Conservation (phyloP, 1,139 yeast species). For the Lodderomyces elongisporus region DNA sequence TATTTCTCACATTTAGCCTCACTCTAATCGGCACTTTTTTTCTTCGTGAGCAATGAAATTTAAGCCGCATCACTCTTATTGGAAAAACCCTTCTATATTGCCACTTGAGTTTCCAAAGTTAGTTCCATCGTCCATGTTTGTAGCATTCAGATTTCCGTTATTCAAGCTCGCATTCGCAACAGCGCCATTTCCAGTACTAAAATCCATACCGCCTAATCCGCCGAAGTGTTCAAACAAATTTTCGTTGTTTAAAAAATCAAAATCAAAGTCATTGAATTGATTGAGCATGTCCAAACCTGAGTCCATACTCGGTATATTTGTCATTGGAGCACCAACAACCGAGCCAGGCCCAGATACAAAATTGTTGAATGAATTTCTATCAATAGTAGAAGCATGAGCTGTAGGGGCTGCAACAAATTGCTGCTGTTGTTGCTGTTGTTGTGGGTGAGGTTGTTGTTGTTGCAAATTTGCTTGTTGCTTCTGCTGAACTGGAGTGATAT, state of each 20-base stretch:
- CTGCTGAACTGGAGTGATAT: background rate
- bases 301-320: background rate
- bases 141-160: too few species aligned
- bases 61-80: too few species aligned
- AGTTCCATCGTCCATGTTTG: background rate
- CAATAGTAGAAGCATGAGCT: background rate
- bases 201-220: too few species aligned
- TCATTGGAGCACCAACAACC: background rate
- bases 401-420: background rate
- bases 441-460: constrained; percentile 3
- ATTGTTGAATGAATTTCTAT: background rate
- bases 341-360: background rate
- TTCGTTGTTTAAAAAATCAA: constrained; percentile 32
- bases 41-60: too few species aligned
- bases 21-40: too few species aligned
- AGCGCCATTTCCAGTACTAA: background rate
- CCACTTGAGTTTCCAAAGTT: constrained; percentile 2
- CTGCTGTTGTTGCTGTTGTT: constrained; percentile 1
- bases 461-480: background rate
- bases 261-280: constrained; percentile 20
- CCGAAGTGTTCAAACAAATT: constrained; percentile 16
- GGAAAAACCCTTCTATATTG: constrained; percentile 6
- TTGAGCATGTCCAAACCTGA: constrained; percentile 10
- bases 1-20: too few species aligned
- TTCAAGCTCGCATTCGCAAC: too few species aligned